A percentile compares a stretch with the other conserved stretches of the same genome.
Evolutionary conservation across 495 filamentous ascomycete species (phyloP).

Genomic region (Lophium mytilinum): DNA sequence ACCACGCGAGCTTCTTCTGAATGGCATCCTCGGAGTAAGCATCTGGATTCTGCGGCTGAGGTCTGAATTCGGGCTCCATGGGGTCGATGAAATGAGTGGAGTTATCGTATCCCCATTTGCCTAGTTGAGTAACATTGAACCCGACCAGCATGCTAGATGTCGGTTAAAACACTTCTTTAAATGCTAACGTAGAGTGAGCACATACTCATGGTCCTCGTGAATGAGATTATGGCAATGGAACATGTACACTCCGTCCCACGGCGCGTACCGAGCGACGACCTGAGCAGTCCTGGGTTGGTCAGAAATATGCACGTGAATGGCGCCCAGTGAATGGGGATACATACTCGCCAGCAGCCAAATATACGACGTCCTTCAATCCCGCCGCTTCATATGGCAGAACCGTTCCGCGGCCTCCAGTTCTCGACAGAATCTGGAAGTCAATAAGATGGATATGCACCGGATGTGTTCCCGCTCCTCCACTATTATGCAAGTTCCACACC

Average conservation of each 20-base stretch:
- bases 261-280: conserved; percentile 44
- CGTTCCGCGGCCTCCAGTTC: conserved; percentile 32
- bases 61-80: conserved; percentile 26
- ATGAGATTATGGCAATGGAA: conserved; percentile 44
- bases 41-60: conserved; percentile 1
- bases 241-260: conserved; percentile 46
- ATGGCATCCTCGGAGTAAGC: conserved; percentile 17
- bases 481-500: conserved; percentile 39
- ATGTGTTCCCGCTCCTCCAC: conserved; percentile 7
- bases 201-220: conserved; percentile 49
- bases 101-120: conserved; percentile 42
- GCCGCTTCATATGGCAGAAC: conserved; percentile 43
- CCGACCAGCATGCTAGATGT: conserved; percentile 45
- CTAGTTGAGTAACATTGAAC: conserved; percentile 47
- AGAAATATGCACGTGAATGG: not conserved
- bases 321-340: conserved; percentile 19
- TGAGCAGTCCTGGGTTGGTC: not conserved
- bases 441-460: conserved; percentile 51
- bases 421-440: conserved; percentile 45
- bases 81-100: conserved; percentile 37
- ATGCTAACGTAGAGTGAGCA: not conserved
- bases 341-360: conserved; percentile 41
- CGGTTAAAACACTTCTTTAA: not conserved
- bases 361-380: conserved; percentile 47
- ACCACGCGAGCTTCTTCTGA: conserved; percentile 14